Evolutionary conservation across 139 green algal species (phyloP), one percentile per base, ranked within the genome.

Genomic region (Chlamydomonas sphaeroides): DNA sequence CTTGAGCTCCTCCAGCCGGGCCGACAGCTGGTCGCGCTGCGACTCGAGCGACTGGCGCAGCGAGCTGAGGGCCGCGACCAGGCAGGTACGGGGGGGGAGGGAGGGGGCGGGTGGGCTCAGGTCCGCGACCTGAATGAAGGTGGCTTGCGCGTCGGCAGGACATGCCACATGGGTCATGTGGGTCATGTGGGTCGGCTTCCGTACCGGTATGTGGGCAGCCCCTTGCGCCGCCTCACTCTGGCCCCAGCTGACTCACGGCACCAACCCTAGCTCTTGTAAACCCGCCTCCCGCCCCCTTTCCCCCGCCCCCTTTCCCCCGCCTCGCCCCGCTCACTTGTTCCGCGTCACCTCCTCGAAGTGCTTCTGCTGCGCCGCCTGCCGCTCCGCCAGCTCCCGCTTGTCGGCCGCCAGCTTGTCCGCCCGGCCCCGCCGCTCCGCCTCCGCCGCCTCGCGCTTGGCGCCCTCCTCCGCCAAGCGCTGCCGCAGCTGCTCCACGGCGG

Each of bases 21-120:
- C 80, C 66, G 97, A 92, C 45, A 95, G 45, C 65, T 95, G 89
- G 26, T 90, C 84, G 63, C 95, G 82, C 87, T 94, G 88, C 28
- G 33, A n/a, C 42, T 78, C n/a, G 51, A 96, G 82, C 35, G 85
- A 65, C 38, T 89, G 87, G 32, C 88, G 86, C 65, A 83, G 66
- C 32, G 84, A 59, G 32, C 51, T 85, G 48, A 14, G 42, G 5
- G 49, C 48, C n/a, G n/a, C n/a, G n/a, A n/a, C n/a, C n/a, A n/a
- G n/a, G n/a, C n/a, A n/a, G 49, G 48, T 18, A 21, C 62, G 0
- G 35, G 69, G 39, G 62, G 42, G n/a, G 49, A 36, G 56, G 25
- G 48, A 30, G 61, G 15, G 51, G 71, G 59, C 26, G 11, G n/a
- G 14, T 0, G 36, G 66, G 14, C 28, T 17, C 17, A 14, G 2